Evolutionary conservation across 75 land plant species (phyloP), one percentile per base, ranked within the genome.

Genomic region (Sequoia sempervirens): DNA sequence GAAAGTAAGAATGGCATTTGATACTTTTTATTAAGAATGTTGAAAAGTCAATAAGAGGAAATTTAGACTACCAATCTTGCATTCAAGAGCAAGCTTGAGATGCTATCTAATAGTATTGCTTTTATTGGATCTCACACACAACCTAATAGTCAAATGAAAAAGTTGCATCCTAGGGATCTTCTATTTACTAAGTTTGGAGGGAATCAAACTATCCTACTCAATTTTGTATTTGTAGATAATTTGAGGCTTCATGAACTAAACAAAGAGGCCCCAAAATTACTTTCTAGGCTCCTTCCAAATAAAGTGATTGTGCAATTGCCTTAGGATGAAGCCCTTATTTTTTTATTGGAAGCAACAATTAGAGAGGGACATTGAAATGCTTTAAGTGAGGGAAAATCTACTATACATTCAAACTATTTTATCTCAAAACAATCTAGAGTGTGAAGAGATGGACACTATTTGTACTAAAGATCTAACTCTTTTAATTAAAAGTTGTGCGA

Each of bases 401-500:
- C 50, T 81, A 11, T 87, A 68, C 79, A 88, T 94, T 18, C 93
- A 89, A 53, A 83, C 88, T 17, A 94, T 92, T 76, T 75, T 92
- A 41, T 87, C 82, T 32, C 87, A 87, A 68, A 85, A 82, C 83
- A 93, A 92, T 50, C 83, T 92, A 82, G 96, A 92, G 23, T 92
- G 94, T 83, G 37, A 83, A 40, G 94, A 87, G 73, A 89, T 94
- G 53, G 91, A 91, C 37, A 74, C 87, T 47, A 70, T 94, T 12
- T 88, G 84, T 85, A 90, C 92, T 15, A 94, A 94, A 76, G 94
- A 94, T 86, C 94, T 92, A 81, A 82, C 92, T 5, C 88, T 94
- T 23, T 82, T 20, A 30, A 30, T 79, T 66, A 61, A 41, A 88
- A 88, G 14, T 68, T 85, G 4, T 47, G 80, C 18, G 66, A 50